phyloP scores from a whole-genome alignment of 1,284 basidiomycete species.

The Ganoderma lingzhi region DNA sequence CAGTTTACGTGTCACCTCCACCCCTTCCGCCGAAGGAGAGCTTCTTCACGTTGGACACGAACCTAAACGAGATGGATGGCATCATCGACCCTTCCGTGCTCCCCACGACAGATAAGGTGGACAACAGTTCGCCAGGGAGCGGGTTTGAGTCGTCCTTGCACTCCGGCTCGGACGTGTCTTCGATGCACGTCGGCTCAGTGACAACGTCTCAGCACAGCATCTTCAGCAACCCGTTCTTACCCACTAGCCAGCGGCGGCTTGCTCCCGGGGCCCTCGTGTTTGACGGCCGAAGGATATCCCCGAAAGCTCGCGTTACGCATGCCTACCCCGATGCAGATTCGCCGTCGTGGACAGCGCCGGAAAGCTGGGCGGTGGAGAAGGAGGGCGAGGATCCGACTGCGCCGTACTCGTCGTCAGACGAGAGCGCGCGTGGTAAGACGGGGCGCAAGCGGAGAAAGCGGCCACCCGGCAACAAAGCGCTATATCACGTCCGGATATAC shows the following conservation, averaged over 20 bases:
- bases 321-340: conserved; percentile 34
- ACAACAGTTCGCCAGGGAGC: conserved; percentile 51
- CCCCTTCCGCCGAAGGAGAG: conserved; percentile 32
- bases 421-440: conserved; percentile 39
- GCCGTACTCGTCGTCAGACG: conserved; percentile 57
- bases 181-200: conserved; percentile 36
- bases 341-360: conserved; percentile 60
- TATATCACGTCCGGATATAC: conserved; percentile 78
- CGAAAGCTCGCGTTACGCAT: conserved; percentile 48
- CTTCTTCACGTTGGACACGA: conserved; percentile 72
- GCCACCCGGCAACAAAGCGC: conserved; percentile 30
- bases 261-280: conserved; percentile 26
- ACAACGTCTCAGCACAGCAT: conserved; percentile 33
- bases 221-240: conserved; percentile 42
- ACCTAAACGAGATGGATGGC: conserved; percentile 85
- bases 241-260: conserved; percentile 37
- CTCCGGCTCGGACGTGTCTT: conserved; percentile 40
- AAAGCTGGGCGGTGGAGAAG: conserved; percentile 67
- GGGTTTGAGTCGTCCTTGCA: conserved; percentile 41
- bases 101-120: conserved; percentile 30
- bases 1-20: conserved; percentile 31
- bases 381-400: conserved; percentile 51
- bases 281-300: conserved; percentile 55
- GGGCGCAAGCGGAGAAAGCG: conserved; percentile 29
- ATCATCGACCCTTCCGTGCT: conserved; percentile 69